Percentiles rank a stretch among this genome's conserved stretches.
These are phyloP conservation scores for Eucalyptus viminalis DNA, from an alignment of 345 rosid species.

Conservation along the genomic window DNA sequence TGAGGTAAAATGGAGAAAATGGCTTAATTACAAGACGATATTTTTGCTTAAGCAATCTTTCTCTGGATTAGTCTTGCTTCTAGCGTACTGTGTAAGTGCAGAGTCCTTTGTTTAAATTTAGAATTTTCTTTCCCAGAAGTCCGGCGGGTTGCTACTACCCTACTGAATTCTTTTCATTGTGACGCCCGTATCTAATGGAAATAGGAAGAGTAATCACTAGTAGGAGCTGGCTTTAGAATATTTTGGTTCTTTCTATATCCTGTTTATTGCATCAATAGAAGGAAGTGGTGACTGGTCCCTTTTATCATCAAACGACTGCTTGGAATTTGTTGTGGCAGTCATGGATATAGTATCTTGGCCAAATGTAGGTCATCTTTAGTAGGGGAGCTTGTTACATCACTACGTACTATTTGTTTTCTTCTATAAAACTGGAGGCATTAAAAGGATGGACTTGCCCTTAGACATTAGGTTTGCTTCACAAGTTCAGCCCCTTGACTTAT, in stretches of 20 bases:
- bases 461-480: not conserved
- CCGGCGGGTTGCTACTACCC: not conserved
- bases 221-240: not conserved
- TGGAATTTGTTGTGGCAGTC: not conserved
- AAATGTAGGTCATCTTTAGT: not conserved
- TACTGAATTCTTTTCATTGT: not conserved
- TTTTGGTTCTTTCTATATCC: not conserved
- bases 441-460: not conserved
- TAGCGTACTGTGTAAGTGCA: not conserved
- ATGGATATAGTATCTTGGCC: not conserved
- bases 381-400: not conserved
- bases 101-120: not conserved
- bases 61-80: not conserved
- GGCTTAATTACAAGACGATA: not conserved
- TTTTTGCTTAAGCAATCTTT: not conserved
- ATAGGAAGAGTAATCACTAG: not conserved
- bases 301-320: not conserved
- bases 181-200: not conserved
- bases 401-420: not conserved
- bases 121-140: not conserved
- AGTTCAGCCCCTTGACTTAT: not conserved
- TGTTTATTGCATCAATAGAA: not conserved
- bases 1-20: conserved; percentile 25
- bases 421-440: not conserved
- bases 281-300: not conserved